A percentile compares a stretch with the other conserved stretches of the same genome.
These are phyloP conservation scores for Aspergillus haitiensis DNA, from an alignment of 495 filamentous ascomycete genomes.

Conservation along the genomic window DNA sequence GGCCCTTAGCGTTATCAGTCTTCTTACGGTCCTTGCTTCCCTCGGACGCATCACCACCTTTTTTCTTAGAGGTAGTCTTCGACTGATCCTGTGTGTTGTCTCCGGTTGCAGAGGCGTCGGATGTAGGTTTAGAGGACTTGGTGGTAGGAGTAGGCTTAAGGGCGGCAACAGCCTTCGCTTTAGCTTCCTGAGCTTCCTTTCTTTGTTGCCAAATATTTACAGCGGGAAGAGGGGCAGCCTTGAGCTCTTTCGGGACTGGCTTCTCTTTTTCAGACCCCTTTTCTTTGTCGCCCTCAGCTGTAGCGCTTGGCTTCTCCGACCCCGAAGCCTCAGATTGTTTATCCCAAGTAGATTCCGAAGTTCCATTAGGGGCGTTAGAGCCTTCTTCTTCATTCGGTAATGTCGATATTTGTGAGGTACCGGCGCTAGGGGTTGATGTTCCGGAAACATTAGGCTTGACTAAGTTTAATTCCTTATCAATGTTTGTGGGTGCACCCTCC, in stretches of 20 bases:
- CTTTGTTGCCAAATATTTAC: constrained; percentile 87
- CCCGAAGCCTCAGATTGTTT: constrained; percentile 62
- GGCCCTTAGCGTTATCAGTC: constrained; percentile 40
- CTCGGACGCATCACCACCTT: constrained; percentile 36
- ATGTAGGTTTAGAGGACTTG: constrained; percentile 40
- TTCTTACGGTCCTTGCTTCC: constrained; percentile 44
- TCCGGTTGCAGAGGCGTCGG: constrained; percentile 34
- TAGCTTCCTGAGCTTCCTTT: constrained; percentile 66
- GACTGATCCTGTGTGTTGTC: constrained; percentile 38
- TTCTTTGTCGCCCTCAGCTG: constrained; percentile 35
- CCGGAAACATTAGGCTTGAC: constrained; percentile 49
- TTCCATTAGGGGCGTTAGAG: constrained; percentile 64
- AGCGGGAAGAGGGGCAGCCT: constrained; percentile 74
- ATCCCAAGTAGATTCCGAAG: constrained; percentile 64
- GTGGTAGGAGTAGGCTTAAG: constrained; percentile 28
- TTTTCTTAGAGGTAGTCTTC: constrained; percentile 53
- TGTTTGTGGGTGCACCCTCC: constrained; percentile 29
- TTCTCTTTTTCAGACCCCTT: constrained; percentile 50
- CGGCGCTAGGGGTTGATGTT: constrained; percentile 68
- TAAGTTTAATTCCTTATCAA: constrained; percentile 34
- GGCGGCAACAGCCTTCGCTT: constrained; percentile 54
- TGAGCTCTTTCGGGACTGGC: constrained; percentile 62
- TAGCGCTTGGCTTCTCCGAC: constrained; percentile 35
- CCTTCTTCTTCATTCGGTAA: constrained; percentile 69
- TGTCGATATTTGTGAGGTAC: constrained; percentile 60